Evolutionary conservation across 2,329 filamentous ascomycete species (phyloP), one percentile per base, ranked within the genome.

Genomic region (Pseudogymnoascus sp.): DNA sequence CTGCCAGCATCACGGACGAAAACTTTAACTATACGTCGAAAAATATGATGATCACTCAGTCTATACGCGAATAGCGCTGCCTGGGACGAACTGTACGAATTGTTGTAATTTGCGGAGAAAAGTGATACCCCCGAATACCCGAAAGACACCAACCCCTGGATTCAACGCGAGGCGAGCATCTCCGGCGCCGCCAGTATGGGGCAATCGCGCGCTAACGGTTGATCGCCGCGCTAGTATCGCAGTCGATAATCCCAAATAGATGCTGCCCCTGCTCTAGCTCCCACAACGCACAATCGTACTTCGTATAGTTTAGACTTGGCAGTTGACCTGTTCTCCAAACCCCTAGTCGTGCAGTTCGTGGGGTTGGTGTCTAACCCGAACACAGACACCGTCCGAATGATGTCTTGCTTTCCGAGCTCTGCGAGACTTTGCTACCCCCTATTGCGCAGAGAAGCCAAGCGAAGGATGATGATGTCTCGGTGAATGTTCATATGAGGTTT

Each of bases 11-110:
- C 47, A 54, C 47, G 47, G 47, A 54, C 47, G 16, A 14, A 54
- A 54, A 54, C 47, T 54, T 34, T 54, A 54, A 54, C n/a, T 54
- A 54, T 54, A 54, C 47, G 28, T 18, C 47, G 47, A 54, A 20
- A 54, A 54, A 4, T 25, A 18, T 54, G 47, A 54, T 20, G 9
- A 54, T 54, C 47, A 54, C n/a, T 54, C 14, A 7, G 28, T 54
- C 32, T 54, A 28, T 20, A 32, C 3, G 28, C 32, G 25, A 18
- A 20, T 12, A 32, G 9, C 25, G 25, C 43, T 32, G n/a, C 9
- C 9, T 54, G 28, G 28, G 8, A 32, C 43, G n/a, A 54, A 54
- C 25, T 54, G 8, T 54, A 16, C 3, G 47, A 11, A 50, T 25
- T 7, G 12, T 5, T 50, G 25, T 5, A 12, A 30, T 14, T 50